Evolutionary conservation across 1,284 basidiomycete genomes (phyloP).

Genomic region (Binderoboletus segoi): DNA sequence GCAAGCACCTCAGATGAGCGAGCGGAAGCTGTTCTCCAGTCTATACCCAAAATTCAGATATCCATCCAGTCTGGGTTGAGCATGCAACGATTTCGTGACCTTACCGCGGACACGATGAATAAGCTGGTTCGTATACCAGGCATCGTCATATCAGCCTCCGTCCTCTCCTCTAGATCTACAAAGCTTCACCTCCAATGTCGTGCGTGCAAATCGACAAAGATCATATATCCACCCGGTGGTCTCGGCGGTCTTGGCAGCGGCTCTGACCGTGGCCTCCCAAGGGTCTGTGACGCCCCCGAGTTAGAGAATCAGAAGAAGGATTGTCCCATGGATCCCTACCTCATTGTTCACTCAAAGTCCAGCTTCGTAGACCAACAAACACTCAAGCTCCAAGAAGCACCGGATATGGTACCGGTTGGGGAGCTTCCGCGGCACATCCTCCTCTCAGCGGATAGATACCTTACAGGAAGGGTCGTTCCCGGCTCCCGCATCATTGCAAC

Average conservation of each 20-base stretch:
- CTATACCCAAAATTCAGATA: constrained; percentile 87
- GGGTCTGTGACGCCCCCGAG: constrained; percentile 80
- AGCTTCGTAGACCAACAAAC: constrained; percentile 95
- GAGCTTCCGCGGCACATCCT: constrained; percentile 97
- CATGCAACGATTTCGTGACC: constrained; percentile 91
- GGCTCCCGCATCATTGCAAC: constrained; percentile 94
- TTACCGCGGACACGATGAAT: constrained; percentile 92
- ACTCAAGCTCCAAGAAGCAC: constrained; percentile 97
- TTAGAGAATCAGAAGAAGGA: constrained; percentile 83
- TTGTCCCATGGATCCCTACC: constrained; percentile 95
- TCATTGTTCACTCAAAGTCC: constrained; percentile 95
- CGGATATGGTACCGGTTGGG: constrained; percentile 99
- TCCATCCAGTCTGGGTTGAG: constrained; percentile 89
- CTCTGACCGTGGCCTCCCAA: constrained; percentile 79
- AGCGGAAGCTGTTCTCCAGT: constrained; percentile 58
- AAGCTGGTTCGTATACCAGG: constrained; percentile 96
- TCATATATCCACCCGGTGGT: constrained; percentile 79
- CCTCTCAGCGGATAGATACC: constrained; percentile 86
- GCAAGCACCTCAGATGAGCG: constrained; percentile 52
- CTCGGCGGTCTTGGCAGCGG: constrained; percentile 86
- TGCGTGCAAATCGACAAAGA: constrained; percentile 83
- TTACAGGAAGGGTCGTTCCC: constrained; percentile 91
- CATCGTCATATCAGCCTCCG: constrained; percentile 97
- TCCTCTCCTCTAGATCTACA: constrained; percentile 91
- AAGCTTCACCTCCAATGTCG: constrained; percentile 93